Evolutionary conservation across 352 stramenopile species (phyloP).

Genomic region (Pythium folliculosum): DNA sequence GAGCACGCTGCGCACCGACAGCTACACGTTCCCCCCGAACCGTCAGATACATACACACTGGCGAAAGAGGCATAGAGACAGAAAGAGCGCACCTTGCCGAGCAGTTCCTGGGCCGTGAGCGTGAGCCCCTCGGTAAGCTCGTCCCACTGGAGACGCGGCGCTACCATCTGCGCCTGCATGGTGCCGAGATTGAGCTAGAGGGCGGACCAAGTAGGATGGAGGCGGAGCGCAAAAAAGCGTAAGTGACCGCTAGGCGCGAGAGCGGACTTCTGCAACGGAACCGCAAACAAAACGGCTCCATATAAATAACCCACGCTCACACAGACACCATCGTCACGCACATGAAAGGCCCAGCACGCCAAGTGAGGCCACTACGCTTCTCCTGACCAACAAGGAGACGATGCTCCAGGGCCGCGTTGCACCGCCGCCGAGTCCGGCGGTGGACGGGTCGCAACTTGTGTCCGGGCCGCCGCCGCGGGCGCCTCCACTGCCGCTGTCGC

Average conservation of each 20-base stretch:
- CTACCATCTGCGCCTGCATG: slow-evolving; percentile 1
- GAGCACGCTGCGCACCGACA: slow-evolving; percentile 46
- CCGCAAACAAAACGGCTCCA: too few species aligned
- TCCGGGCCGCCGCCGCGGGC: neutral
- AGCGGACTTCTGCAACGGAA: too few species aligned
- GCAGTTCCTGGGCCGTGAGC: slow-evolving; percentile 16
- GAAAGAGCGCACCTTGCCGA: slow-evolving; percentile 20
- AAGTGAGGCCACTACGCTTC: too few species aligned
- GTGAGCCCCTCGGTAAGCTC: slow-evolving; percentile 18
- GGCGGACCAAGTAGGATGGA: too few species aligned
- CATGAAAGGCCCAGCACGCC: too few species aligned
- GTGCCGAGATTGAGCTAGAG: too few species aligned
- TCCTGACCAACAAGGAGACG: neutral
- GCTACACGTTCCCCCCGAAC: slow-evolving; percentile 19
- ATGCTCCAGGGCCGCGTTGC: slow-evolving; percentile 19
- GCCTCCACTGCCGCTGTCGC: slow-evolving; percentile 14
- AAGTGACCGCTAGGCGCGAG: too few species aligned
- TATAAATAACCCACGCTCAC: too few species aligned
- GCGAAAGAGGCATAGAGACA: too few species aligned
- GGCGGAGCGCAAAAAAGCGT: too few species aligned
- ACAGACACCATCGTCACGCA: too few species aligned
- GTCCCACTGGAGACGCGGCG: slow-evolving; percentile 15
- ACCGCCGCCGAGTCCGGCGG: slow-evolving; percentile 9
- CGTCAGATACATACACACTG: neutral
- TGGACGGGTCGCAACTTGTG: neutral